phyloP scores from a whole-genome alignment of 2,329 filamentous ascomycete genomes.

The Colletotrichum kahawae region DNA sequence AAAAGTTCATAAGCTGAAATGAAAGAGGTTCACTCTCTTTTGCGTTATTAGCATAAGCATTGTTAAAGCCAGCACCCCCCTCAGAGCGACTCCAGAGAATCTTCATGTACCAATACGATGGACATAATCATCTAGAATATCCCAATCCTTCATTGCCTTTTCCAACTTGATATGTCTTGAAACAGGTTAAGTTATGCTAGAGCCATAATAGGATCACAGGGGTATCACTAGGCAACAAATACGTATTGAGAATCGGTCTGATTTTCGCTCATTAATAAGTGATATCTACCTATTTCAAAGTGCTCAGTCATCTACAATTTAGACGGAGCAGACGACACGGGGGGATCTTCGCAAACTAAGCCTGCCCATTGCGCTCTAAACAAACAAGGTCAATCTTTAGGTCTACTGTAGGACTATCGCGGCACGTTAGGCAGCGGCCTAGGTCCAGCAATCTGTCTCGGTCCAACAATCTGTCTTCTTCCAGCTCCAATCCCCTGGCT shows the following conservation, averaged over 20 bases:
- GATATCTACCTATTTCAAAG: neutral
- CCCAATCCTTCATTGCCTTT: neutral
- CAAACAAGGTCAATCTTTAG: neutral
- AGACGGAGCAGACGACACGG: neutral
- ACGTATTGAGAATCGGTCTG: neutral
- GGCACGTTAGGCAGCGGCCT: conserved; percentile 60
- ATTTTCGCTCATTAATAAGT: neutral
- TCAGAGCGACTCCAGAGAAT: neutral
- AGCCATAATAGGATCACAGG: neutral
- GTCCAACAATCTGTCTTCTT: conserved; percentile 80
- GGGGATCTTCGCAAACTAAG: neutral
- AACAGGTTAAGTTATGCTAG: neutral
- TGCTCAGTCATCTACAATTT: neutral
- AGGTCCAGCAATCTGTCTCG: conserved; percentile 79
- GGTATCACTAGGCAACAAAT: neutral
- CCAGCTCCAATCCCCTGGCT: conserved; percentile 70
- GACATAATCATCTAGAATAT: neutral
- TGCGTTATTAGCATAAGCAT: neutral
- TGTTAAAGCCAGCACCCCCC: neutral
- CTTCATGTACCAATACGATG: neutral
- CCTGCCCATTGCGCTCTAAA: neutral
- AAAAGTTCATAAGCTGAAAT: neutral
- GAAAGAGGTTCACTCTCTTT: neutral
- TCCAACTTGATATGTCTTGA: neutral
- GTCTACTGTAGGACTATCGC: neutral